phyloP scores from a whole-genome alignment of 1,284 basidiomycete genomes.

The Crucibulum cyathiforme region DNA sequence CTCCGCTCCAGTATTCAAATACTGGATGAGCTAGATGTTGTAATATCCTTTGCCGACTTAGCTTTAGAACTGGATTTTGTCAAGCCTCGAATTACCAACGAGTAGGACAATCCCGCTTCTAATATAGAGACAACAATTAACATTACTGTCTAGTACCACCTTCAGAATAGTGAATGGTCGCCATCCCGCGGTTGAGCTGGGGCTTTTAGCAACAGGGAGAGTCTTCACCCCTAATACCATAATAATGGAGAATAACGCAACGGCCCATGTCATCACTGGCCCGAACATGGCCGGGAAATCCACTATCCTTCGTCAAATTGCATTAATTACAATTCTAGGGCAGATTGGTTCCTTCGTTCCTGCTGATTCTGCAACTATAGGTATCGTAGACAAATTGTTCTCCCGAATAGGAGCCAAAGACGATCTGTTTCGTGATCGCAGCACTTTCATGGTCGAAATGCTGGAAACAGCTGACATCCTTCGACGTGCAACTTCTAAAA shows the following conservation, averaged over 20 bases:
- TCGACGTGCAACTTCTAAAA: conserved; percentile 78
- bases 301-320: conserved; percentile 90
- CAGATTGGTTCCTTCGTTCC: conserved; percentile 96
- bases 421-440: conserved; percentile 90
- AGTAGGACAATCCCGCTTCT: conserved; percentile 54
- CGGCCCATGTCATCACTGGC: conserved; percentile 86
- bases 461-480: conserved; percentile 85
- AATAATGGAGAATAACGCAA: conserved; percentile 60
- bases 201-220: conserved; percentile 77
- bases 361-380: conserved; percentile 78
- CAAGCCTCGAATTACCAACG: conserved; percentile 72
- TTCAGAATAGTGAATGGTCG: conserved; percentile 82
- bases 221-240: conserved; percentile 87
- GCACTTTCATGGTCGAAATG: conserved; percentile 96
- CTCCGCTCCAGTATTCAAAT: conserved; percentile 81
- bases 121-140: background rate
- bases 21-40: conserved; percentile 90
- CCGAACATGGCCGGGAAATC: conserved; percentile 98
- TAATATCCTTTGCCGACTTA: conserved; percentile 81
- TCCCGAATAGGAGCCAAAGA: conserved; percentile 96
- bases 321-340: conserved; percentile 89
- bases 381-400: conserved; percentile 91
- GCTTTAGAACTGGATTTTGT: conserved; percentile 83
- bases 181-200: conserved; percentile 93
- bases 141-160: conserved; percentile 48